Evolutionary conservation across 176 grass and related monocot genomes (phyloP), one percentile per base, ranked within the genome.

Genomic region (Luzula sylvatica): DNA sequence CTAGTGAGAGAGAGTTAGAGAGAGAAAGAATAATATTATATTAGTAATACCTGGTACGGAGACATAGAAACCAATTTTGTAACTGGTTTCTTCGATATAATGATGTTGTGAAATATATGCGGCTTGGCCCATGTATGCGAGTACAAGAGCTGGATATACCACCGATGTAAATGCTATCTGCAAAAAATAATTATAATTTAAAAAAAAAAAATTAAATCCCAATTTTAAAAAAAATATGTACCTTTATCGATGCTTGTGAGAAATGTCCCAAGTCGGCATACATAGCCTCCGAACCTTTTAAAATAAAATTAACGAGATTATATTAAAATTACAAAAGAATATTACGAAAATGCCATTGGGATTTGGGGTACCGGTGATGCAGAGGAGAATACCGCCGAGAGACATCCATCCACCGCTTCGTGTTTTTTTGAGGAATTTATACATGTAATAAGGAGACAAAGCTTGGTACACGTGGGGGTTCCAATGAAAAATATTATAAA

Each of bases 51-150:
- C 92, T 74, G 92, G 92, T 12, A 98, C 92, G 26, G 92, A 98
- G 13, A 98, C 82, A 3, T 98, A 98, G 29, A 98, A 98, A 65
- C 86, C 85, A 68, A 98, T 90, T 62, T 68, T 58, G 46, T 82
- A 69, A 44, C 68, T 63, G 38, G 62, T 74, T 53, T 64, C 42
- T 64, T 77, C 71, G 46, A 90, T 90, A 27, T 28, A 63, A 53
- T 90, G 92, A 74, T 98, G 92, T 26, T 38, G 72, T 40, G 90
- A 96, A 52, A 96, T 75, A 71, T 89, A 96, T 58, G 90, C 90
- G 50, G 90, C 90, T 74, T 96, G 90, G 30, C 90, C 90, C 84
- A 88, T 88, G 46, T 96, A 96, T 46, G 90, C 84, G n/a, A 96
- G 74, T 51, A 96, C 55, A 14, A 96, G 70, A 7, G 90, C 65